Conservation (phyloP, 148 eudicot species). For the Amaranthus cruentus region DNA sequence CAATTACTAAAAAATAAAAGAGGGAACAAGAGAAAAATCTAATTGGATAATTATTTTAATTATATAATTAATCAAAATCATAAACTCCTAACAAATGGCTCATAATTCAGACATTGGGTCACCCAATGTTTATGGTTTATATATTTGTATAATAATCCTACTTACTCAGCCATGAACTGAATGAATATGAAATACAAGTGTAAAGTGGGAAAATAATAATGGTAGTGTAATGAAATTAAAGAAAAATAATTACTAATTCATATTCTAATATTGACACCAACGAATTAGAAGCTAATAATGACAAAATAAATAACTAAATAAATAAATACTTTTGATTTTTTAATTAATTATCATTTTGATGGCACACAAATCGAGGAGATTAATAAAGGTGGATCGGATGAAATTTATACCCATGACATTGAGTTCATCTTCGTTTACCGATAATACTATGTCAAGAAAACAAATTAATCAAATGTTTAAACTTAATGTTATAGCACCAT, state of each 20-base stretch:
- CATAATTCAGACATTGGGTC: constrained; percentile 22
- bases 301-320: no score
- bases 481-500: no score
- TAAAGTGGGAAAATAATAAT: not conserved
- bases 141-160: not conserved
- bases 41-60: constrained; percentile 18
- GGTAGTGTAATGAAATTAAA: not conserved
- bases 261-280: no score
- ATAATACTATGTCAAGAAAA: no score
- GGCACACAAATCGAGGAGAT: no score
- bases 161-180: not conserved
- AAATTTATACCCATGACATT: no score
- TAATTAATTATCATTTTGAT: no score
- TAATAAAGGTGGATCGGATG: no score
- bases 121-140: constrained; percentile 9
- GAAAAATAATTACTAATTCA: not conserved
- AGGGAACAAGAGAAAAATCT: constrained; percentile 4
- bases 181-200: not conserved
- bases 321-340: no score
- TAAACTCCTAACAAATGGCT: constrained; percentile 10
- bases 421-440: no score
- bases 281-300: no score
- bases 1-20: not conserved
- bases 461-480: no score
- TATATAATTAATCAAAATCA: not conserved